These are phyloP conservation scores for Pulveroboletus ravenelii DNA, from an alignment of 768 basidiomycete genomes.

Conservation along the genomic window DNA sequence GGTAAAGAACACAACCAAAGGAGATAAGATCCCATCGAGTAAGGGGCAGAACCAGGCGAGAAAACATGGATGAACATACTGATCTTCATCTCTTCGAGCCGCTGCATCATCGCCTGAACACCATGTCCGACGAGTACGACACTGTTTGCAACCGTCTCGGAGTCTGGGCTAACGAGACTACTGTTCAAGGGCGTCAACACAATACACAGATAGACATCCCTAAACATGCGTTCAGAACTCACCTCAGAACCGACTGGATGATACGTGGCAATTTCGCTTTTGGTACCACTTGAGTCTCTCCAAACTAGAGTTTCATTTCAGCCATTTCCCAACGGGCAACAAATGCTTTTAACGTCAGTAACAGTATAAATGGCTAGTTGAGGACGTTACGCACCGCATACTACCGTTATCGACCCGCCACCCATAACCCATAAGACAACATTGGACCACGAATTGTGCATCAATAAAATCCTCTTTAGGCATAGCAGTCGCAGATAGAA, in stretches of 20 bases:
- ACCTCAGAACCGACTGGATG: constrained; percentile 72
- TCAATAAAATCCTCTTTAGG: constrained; percentile 21
- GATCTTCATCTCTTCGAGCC: constrained; percentile 76
- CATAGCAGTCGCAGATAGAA: constrained; percentile 15
- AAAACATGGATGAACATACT: constrained; percentile 41
- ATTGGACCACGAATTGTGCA: not conserved
- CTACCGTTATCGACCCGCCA: constrained; percentile 31
- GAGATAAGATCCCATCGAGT: not conserved
- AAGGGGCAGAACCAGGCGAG: not conserved
- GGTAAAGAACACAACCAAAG: not conserved
- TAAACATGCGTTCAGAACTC: constrained; percentile 8
- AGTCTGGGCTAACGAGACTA: constrained; percentile 71
- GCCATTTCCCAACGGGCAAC: not conserved
- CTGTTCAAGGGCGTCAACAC: constrained; percentile 33
- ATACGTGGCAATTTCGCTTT: constrained; percentile 69
- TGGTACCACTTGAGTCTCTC: constrained; percentile 64
- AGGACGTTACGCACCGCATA: constrained; percentile 51
- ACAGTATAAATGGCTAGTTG: not conserved
- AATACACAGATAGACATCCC: not conserved
- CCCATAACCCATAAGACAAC: not conserved
- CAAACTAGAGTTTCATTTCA: constrained; percentile 49
- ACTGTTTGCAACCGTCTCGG: constrained; percentile 62
- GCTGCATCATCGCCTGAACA: constrained; percentile 48
- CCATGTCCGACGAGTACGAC: constrained; percentile 71
- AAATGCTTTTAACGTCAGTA: constrained; percentile 8